Conservation (phyloP, 306 rosid species). For the Rubus idaeus region DNA sequence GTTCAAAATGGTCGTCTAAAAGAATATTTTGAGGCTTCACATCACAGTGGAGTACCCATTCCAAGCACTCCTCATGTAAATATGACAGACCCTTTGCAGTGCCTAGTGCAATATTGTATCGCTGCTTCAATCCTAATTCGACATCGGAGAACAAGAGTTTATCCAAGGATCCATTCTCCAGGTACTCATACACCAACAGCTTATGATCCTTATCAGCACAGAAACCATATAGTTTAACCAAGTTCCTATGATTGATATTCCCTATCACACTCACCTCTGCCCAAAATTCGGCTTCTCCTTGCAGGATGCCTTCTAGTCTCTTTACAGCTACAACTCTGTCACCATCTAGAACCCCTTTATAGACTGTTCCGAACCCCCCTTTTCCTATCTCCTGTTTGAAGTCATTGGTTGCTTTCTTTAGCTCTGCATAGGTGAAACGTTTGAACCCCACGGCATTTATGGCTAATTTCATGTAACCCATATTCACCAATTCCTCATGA, state of each 20-base stretch:
- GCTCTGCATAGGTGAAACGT: slow-evolving; percentile 19
- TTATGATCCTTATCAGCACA: slow-evolving; percentile 36
- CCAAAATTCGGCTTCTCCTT: slow-evolving; percentile 49
- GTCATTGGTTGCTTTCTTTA: slow-evolving; percentile 31
- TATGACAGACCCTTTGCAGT: slow-evolving; percentile 47
- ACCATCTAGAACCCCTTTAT: slow-evolving; percentile 39
- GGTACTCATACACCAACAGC: slow-evolving; percentile 41
- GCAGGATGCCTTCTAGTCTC: slow-evolving; percentile 42
- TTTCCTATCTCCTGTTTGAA: slow-evolving; percentile 33
- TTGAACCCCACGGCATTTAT: slow-evolving; percentile 30
- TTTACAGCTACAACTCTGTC: slow-evolving; percentile 40
- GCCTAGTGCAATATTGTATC: slow-evolving; percentile 41
- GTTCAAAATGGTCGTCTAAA: slow-evolving; percentile 25
- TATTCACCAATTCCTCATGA: slow-evolving; percentile 30
- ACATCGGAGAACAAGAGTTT: slow-evolving; percentile 23
- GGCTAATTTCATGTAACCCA: slow-evolving; percentile 35
- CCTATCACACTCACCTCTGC: slow-evolving; percentile 48
- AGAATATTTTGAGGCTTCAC: slow-evolving; percentile 51
- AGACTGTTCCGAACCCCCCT: slow-evolving; percentile 38
- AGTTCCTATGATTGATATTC: slow-evolving; percentile 39
- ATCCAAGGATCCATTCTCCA: slow-evolving; percentile 40
- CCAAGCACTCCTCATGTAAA: slow-evolving; percentile 51
- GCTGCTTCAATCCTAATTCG: slow-evolving; percentile 25
- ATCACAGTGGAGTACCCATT: slow-evolving; percentile 44
- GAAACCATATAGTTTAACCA: slow-evolving; percentile 45